phyloP scores from a whole-genome alignment of 2,329 filamentous ascomycete species.

The Cladophialophora exuberans region DNA sequence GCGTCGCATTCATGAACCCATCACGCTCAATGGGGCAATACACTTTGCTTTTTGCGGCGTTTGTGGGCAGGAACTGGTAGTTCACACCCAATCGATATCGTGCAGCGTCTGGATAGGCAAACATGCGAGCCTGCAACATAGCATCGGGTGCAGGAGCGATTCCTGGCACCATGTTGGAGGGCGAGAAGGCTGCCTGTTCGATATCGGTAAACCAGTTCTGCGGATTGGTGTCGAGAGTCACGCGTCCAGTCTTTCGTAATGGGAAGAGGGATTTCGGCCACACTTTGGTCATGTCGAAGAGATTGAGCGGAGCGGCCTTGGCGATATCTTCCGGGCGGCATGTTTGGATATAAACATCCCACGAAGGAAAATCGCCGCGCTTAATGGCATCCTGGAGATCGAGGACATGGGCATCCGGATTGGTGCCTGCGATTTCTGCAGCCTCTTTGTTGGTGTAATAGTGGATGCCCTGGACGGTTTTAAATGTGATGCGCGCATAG shows the following conservation, averaged over 20 bases:
- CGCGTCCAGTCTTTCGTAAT: slow-evolving; percentile 62
- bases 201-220: slow-evolving; percentile 69
- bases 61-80: slow-evolving; percentile 45
- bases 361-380: slow-evolving; percentile 63
- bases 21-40: slow-evolving; percentile 58
- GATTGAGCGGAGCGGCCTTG: slow-evolving; percentile 60
- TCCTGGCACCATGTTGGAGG: slow-evolving; percentile 66
- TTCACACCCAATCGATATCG: slow-evolving; percentile 46
- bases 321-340: slow-evolving; percentile 66
- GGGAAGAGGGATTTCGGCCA: slow-evolving; percentile 71
- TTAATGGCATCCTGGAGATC: slow-evolving; percentile 68
- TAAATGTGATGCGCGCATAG: slow-evolving; percentile 68
- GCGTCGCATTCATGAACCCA: slow-evolving; percentile 42
- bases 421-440: slow-evolving; percentile 56
- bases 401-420: slow-evolving; percentile 66
- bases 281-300: slow-evolving; percentile 72
- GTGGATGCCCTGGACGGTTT: slow-evolving; percentile 62
- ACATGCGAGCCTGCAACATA: slow-evolving; percentile 65
- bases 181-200: slow-evolving; percentile 70
- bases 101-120: slow-evolving; percentile 62
- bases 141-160: slow-evolving; percentile 66
- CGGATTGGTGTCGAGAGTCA: slow-evolving; percentile 67
- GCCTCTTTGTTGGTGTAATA: slow-evolving; percentile 65
- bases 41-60: slow-evolving; percentile 37
- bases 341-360: slow-evolving; percentile 67